These are phyloP conservation scores for Fusarium sp. DNA, from an alignment of 2,329 filamentous ascomycete species.

Conservation along the genomic window DNA sequence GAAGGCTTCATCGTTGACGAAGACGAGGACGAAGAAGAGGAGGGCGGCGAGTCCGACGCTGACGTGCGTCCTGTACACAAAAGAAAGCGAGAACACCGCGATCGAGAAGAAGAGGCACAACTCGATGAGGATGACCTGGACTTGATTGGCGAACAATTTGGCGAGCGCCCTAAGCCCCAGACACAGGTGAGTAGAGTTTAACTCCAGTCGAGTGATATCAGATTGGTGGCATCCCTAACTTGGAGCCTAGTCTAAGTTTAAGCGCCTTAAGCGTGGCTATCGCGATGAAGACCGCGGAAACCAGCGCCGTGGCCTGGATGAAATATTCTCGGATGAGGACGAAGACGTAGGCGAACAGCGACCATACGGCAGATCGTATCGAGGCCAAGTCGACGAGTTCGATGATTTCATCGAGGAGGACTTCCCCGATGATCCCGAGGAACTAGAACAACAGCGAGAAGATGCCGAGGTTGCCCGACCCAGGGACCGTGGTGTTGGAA, in stretches of 20 bases:
- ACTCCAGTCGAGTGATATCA: background rate
- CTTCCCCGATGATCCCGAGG: slow-evolving; percentile 86
- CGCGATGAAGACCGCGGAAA: slow-evolving; percentile 72
- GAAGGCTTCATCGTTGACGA: slow-evolving; percentile 98
- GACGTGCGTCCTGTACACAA: slow-evolving; percentile 65
- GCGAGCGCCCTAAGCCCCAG: slow-evolving; percentile 67
- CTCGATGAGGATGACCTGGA: slow-evolving; percentile 97
- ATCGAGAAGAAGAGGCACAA: slow-evolving; percentile 85
- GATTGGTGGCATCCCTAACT: slow-evolving; percentile 3
- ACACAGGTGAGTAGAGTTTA: slow-evolving; percentile 69
- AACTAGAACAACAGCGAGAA: slow-evolving; percentile 77
- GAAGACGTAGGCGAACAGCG: slow-evolving; percentile 71
- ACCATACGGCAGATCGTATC: slow-evolving; percentile 62
- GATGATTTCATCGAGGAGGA: slow-evolving; percentile 98
- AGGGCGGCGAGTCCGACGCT: slow-evolving; percentile 66
- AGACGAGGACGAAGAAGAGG: slow-evolving; percentile 80
- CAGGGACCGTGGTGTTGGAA: slow-evolving; percentile 72
- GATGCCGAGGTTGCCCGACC: slow-evolving; percentile 90
- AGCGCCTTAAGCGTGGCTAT: slow-evolving; percentile 93
- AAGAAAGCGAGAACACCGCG: slow-evolving; percentile 78
- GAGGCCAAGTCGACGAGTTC: slow-evolving; percentile 78
- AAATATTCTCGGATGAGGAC: slow-evolving; percentile 97
- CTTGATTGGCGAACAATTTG: slow-evolving; percentile 85
- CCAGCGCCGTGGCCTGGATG: slow-evolving; percentile 78
- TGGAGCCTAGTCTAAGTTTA: slow-evolving; percentile 79